phyloP scores from a whole-genome alignment of 106 monocot genomes.

The Platanthera guangdongensis region DNA sequence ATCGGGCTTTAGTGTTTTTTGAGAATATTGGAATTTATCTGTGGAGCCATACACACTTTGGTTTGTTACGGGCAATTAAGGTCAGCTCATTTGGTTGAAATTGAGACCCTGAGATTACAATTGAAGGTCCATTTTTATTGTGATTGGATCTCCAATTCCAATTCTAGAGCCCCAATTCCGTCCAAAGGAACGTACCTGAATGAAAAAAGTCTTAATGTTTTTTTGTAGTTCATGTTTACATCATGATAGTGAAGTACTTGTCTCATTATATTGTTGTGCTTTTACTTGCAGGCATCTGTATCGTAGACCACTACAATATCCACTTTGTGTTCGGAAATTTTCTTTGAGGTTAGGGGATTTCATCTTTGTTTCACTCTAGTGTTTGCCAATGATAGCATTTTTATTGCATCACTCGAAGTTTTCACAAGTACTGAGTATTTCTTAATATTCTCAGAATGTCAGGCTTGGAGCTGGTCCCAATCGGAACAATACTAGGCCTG shows the following conservation, averaged over 20 bases:
- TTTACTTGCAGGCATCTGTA: not conserved
- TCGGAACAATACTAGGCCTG: constrained; percentile 11
- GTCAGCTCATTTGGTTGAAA: too few species aligned
- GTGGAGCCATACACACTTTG: too few species aligned
- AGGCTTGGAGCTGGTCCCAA: constrained; percentile 19
- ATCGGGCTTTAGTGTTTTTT: too few species aligned
- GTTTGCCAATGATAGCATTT: not conserved
- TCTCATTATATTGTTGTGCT: not conserved
- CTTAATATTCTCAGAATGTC: constrained; percentile 8
- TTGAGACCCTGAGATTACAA: too few species aligned
- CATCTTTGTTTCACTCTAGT: not conserved
- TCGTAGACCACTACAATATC: not conserved
- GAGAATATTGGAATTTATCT: too few species aligned
- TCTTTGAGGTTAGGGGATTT: not conserved
- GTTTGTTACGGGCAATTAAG: too few species aligned
- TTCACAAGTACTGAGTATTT: not conserved
- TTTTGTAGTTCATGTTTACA: too few species aligned
- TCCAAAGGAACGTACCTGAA: too few species aligned
- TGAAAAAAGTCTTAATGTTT: too few species aligned
- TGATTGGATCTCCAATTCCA: too few species aligned
- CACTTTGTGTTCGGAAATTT: not conserved
- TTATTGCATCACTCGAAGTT: not conserved
- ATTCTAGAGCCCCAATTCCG: too few species aligned
- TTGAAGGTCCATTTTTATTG: too few species aligned
- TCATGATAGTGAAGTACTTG: not conserved